Percentiles rank a stretch among this genome's conserved stretches.
These are phyloP conservation scores for Annulohypoxylon nitens DNA, from an alignment of 495 filamentous ascomycete genomes.

Conservation along the genomic window DNA sequence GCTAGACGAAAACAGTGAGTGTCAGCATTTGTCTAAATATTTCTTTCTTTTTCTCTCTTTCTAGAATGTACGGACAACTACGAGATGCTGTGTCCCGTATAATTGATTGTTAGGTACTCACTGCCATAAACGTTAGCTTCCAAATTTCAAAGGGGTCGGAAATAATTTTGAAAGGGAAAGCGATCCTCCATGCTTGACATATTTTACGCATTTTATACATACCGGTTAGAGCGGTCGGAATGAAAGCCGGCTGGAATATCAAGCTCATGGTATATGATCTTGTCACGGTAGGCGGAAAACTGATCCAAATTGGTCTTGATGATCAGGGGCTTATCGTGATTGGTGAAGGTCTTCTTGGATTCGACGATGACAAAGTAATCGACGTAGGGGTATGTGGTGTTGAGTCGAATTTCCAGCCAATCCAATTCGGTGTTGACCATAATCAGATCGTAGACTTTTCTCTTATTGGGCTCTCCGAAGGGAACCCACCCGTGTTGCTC, in stretches of 20 bases:
- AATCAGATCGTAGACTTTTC: slow-evolving; percentile 69
- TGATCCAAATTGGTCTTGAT: slow-evolving; percentile 57
- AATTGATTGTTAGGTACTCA: background rate
- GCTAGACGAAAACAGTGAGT: background rate
- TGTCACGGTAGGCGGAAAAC: slow-evolving; percentile 60
- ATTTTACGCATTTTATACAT: background rate
- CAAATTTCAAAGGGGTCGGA: background rate
- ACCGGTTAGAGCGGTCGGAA: slow-evolving; percentile 47
- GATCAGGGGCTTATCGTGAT: slow-evolving; percentile 61
- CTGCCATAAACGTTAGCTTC: background rate
- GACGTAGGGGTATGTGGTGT: slow-evolving; percentile 61
- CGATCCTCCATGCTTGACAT: no score
- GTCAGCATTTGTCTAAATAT: background rate
- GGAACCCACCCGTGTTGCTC: slow-evolving; percentile 57
- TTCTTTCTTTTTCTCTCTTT: no score
- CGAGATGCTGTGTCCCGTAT: background rate
- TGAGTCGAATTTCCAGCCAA: slow-evolving; percentile 70
- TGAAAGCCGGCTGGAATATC: slow-evolving; percentile 56
- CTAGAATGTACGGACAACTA: no score
- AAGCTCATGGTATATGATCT: slow-evolving; percentile 69
- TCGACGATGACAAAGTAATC: slow-evolving; percentile 72
- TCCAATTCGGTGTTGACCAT: slow-evolving; percentile 69
- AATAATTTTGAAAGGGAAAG: no score
- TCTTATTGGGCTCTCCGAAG: slow-evolving; percentile 45
- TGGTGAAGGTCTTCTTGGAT: slow-evolving; percentile 63